Conservation (phyloP, 2,329 filamentous ascomycete species). For the Aspergillus uvarum region DNA sequence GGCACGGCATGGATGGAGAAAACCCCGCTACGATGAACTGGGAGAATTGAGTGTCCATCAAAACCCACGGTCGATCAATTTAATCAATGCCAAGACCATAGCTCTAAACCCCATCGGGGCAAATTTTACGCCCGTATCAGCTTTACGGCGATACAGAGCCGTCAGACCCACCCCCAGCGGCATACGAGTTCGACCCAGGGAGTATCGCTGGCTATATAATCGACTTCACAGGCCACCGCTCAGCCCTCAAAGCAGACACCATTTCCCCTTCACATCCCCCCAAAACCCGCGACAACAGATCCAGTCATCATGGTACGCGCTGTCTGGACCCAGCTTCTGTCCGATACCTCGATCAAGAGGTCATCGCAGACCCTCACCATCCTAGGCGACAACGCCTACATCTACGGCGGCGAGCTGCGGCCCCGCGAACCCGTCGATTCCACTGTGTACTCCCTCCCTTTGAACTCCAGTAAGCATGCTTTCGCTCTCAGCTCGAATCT, state of each 20-base stretch:
- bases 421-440: conserved; percentile 70
- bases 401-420: conserved; percentile 75
- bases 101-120: not conserved
- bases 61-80: no score
- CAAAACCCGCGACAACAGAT: not conserved
- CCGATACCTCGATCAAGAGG: conserved; percentile 42
- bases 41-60: not conserved
- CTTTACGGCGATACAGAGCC: not conserved
- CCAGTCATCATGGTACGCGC: conserved; percentile 9
- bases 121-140: conserved; percentile 3
- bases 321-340: conserved; percentile 26
- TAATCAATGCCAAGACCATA: not conserved
- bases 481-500: not conserved
- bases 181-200: no score
- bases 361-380: conserved; percentile 73
- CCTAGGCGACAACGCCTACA: conserved; percentile 57
- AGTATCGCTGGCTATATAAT: no score
- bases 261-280: not conserved
- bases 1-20: conserved; percentile 5
- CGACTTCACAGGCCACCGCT: not conserved
- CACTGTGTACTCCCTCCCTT: conserved; percentile 64
- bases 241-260: not conserved
- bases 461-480: conserved; percentile 35
- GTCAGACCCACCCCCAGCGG: not conserved
- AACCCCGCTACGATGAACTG: not conserved